A percentile compares a stretch with the other conserved stretches of the same genome.
These are phyloP conservation scores for Auricularia auricula-judae DNA, from an alignment of 768 basidiomycete genomes.

Conservation along the genomic window DNA sequence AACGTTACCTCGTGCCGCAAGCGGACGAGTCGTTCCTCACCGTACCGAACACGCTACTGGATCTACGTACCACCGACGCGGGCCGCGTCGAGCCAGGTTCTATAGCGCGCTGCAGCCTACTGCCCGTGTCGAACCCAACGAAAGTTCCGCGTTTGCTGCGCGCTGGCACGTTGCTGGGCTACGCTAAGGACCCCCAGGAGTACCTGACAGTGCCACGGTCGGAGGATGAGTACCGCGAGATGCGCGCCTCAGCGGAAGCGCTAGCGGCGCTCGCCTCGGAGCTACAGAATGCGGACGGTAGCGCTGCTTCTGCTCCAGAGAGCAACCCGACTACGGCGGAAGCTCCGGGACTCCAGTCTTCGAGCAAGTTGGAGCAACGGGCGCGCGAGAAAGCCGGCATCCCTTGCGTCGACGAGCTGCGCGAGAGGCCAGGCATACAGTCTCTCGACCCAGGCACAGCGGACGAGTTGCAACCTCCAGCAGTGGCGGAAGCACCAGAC, in stretches of 20 bases:
- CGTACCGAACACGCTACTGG: not conserved
- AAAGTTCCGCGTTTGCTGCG: not conserved
- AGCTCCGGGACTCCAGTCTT: not conserved
- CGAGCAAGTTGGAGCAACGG: not conserved
- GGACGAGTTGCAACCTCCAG: conserved; percentile 13
- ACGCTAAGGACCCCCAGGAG: not conserved
- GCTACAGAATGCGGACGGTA: not conserved
- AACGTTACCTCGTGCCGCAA: not conserved
- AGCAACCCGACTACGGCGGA: not conserved
- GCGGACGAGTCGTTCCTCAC: not conserved
- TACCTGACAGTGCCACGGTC: conserved; percentile 1
- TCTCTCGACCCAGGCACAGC: not conserved
- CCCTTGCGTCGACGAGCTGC: no score
- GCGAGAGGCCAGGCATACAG: no score
- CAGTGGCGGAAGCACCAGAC: conserved; percentile 14
- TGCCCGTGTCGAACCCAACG: conserved; percentile 9
- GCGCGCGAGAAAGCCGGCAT: not conserved
- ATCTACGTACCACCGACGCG: conserved; percentile 1
- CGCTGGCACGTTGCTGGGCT: conserved; percentile 6
- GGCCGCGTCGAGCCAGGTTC: conserved; percentile 4
- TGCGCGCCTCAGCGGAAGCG: not conserved
- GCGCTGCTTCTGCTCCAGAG: not conserved
- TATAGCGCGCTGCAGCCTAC: not conserved
- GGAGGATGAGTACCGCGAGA: not conserved
- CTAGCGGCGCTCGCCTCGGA: not conserved